Conservation (phyloP, 1,284 basidiomycete species). For the Termitomyces sp. region DNA sequence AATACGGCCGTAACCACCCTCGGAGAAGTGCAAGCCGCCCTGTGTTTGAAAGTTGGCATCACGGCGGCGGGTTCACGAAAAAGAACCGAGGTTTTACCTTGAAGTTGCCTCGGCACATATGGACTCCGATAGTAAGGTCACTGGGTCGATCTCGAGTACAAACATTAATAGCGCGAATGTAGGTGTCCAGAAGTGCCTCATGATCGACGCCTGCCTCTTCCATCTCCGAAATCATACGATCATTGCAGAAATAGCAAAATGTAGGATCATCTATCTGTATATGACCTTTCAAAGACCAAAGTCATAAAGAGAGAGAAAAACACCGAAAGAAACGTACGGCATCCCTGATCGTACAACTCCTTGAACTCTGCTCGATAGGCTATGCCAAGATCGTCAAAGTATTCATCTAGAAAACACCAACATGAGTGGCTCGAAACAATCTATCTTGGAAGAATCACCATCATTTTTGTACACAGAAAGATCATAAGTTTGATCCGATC, state of each 20-base stretch:
- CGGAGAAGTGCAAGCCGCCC: conserved; percentile 63
- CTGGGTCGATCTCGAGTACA: conserved; percentile 51
- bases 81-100: no score
- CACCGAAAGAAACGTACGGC: conserved; percentile 39
- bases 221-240: conserved; percentile 60
- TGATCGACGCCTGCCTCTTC: conserved; percentile 54
- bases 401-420: conserved; percentile 43
- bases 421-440: not conserved
- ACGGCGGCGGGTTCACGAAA: not conserved
- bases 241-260: conserved; percentile 63
- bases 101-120: conserved; percentile 81
- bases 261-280: conserved; percentile 76
- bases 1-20: conserved; percentile 73
- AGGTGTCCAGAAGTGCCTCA: conserved; percentile 60
- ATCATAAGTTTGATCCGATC: conserved; percentile 52
- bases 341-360: conserved; percentile 69
- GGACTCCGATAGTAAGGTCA: conserved; percentile 67
- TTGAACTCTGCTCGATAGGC: conserved; percentile 71
- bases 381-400: conserved; percentile 66
- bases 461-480: conserved; percentile 58
- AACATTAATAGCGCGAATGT: conserved; percentile 68
- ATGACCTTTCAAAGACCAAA: conserved; percentile 34
- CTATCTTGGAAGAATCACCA: no score
- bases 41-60: conserved; percentile 13
- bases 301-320: not conserved